Evolutionary conservation across 2,329 filamentous ascomycete genomes (phyloP), one percentile per base, ranked within the genome.

Genomic region (Fusarium graminum): DNA sequence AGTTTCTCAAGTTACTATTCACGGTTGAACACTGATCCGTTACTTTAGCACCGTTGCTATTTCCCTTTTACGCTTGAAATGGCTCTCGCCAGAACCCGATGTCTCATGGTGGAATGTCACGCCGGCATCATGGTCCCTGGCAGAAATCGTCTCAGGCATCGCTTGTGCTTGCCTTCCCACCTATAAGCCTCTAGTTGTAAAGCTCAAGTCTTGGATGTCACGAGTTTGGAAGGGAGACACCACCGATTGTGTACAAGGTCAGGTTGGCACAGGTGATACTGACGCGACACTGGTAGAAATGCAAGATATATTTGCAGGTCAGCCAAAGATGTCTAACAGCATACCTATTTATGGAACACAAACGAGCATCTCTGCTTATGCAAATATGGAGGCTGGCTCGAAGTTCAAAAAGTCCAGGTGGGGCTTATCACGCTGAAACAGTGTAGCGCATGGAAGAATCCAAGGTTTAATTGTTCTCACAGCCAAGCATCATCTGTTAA

Each of bases 101-200:
- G 6, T 61, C 3, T 67, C 68, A 0, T 71, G 67, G 64, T 68
- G 66, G 60, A 72, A 68, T 10, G 58, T 70, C 3, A 53, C 36
- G 0, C 17, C 63, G 8, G 64, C 69, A 0, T 58, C 39, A 0
- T 71, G 69, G 69, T 71, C 69, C 0, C 53, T 71, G 0, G 66
- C 69, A 0, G 69, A 71, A 16, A 26, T 71, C 7, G 59, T 61
- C 2, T 68, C 67, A 2, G 64, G 55, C 2, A 70, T 68, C n/a
- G 42, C 52, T 7, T 71, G 69, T 19, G 59, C 69, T 9, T 71
- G 69, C 4, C 52, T 71, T 7, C 64, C 69, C 0, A 70, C 67
- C 0, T 60, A 54, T 6, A 59, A 63, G 3, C 67, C 67, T 0
- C 16, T 70, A 2, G 17, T 70, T 0, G 5, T 2, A 2, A 32